A percentile compares a stretch with the other conserved stretches of the same genome.
Conservation (phyloP, 345 rosid species). For the Pugionium dolabratum region DNA sequence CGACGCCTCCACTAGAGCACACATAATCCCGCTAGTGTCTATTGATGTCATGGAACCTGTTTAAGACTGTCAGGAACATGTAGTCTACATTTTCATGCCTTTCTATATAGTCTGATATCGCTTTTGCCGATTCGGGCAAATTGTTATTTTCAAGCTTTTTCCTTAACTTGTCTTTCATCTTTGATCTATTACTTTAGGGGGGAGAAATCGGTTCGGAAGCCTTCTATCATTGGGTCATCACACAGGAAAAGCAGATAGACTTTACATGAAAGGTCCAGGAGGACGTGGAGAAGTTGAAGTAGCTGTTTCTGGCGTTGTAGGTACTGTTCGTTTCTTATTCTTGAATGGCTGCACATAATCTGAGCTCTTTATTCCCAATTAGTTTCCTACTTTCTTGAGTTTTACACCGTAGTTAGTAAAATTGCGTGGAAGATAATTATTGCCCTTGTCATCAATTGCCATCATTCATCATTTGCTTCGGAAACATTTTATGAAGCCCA, state of each 20-base stretch:
- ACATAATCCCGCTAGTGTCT: neutral
- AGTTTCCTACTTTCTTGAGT: neutral
- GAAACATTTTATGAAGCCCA: slow-evolving; percentile 3
- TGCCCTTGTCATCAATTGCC: neutral
- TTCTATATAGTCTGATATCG: neutral
- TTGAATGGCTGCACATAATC: slow-evolving; percentile 19
- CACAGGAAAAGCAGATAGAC: slow-evolving; percentile 77
- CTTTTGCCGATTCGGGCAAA: neutral
- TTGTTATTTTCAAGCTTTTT: slow-evolving; percentile 4
- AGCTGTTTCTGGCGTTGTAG: slow-evolving; percentile 91
- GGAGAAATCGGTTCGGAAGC: slow-evolving; percentile 81
- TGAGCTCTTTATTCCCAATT: neutral
- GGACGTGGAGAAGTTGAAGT: slow-evolving; percentile 99
- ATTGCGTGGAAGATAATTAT: slow-evolving; percentile 8
- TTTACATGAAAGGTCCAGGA: slow-evolving; percentile 97
- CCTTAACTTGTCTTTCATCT: neutral
- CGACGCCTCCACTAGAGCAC: neutral
- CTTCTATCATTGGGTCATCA: slow-evolving; percentile 72
- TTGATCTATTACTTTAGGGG: slow-evolving; percentile 49
- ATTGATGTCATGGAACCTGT: slow-evolving; percentile 11
- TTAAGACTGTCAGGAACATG: slow-evolving; percentile 13
- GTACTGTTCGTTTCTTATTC: slow-evolving; percentile 40
- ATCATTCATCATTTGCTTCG: neutral
- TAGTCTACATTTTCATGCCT: neutral
- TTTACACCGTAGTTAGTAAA: neutral